These are phyloP conservation scores for Mucor mucedo DNA, from an alignment of 371 early-diverging fungal species.

Conservation along the genomic window DNA sequence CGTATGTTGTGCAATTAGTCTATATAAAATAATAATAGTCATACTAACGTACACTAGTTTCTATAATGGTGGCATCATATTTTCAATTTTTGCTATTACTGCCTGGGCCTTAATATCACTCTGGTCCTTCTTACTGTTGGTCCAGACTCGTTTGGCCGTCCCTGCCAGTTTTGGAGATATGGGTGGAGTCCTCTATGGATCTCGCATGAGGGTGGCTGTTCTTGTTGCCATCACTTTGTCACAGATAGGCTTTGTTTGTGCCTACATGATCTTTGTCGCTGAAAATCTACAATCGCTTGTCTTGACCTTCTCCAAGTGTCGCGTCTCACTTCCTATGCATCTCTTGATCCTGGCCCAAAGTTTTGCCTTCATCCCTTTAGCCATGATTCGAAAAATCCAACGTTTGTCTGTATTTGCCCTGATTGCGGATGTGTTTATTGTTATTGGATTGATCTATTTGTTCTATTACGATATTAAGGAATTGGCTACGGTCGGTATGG, in stretches of 20 bases:
- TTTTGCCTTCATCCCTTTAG: conserved; percentile 78
- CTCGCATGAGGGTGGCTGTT: conserved; percentile 72
- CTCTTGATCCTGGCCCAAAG: conserved; percentile 75
- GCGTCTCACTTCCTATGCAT: conserved; percentile 55
- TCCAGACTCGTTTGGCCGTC: conserved; percentile 61
- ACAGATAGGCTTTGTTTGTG: conserved; percentile 87
- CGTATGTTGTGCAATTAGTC: conserved; percentile 42
- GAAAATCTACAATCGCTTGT: conserved; percentile 78
- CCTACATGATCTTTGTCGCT: conserved; percentile 88
- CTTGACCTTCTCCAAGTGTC: conserved; percentile 66
- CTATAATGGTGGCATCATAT: conserved; percentile 71
- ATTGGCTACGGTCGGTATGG: conserved; percentile 61
- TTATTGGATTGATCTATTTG: conserved; percentile 78
- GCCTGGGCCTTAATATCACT: conserved; percentile 62
- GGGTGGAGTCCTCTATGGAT: conserved; percentile 80
- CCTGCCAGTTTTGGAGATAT: conserved; percentile 71
- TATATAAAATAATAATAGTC: neutral
- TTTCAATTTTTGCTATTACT: conserved; percentile 60
- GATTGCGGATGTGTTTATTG: conserved; percentile 86
- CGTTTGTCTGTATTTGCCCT: conserved; percentile 79
- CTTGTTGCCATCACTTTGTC: conserved; percentile 80
- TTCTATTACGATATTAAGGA: conserved; percentile 73
- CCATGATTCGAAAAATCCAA: conserved; percentile 84
- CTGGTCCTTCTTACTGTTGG: conserved; percentile 66
- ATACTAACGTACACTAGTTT: conserved; percentile 43